Conservation (phyloP, 352 stramenopile species). For the Plasmopara muralis region DNA sequence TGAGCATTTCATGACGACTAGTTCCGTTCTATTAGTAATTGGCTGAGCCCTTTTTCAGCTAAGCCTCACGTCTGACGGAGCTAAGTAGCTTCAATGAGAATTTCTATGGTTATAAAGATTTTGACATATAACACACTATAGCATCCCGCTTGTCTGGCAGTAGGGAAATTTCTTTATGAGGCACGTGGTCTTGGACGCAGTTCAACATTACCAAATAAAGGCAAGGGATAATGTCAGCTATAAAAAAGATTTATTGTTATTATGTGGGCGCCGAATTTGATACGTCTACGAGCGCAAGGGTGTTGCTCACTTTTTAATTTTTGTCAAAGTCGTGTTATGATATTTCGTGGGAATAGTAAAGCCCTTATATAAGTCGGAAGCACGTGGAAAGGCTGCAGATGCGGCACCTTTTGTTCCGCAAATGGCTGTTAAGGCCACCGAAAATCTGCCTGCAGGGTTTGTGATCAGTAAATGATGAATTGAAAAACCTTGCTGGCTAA, state of each 20-base stretch:
- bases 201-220: conserved; percentile 35
- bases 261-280: conserved; percentile 35
- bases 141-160: conserved; percentile 36
- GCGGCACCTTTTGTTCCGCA: conserved; percentile 41
- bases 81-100: conserved; percentile 47
- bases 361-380: conserved; percentile 51
- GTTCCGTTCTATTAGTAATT: conserved; percentile 48
- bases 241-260: conserved; percentile 45
- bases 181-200: conserved; percentile 43
- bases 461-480: conserved; percentile 2
- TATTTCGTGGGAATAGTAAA: conserved; percentile 50
- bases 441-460: conserved; percentile 3
- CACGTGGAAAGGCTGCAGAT: conserved; percentile 37
- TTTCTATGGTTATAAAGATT: conserved; percentile 34
- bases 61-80: conserved; percentile 37
- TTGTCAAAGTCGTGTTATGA: conserved; percentile 37
- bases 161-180: conserved; percentile 58
- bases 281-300: conserved; percentile 32
- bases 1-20: conserved; percentile 58
- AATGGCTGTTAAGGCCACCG: conserved; percentile 2
- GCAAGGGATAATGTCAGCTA: conserved; percentile 29
- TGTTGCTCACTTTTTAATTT: conserved; percentile 33
- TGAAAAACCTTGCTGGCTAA: no score
- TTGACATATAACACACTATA: conserved; percentile 38
- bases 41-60: conserved; percentile 45